A percentile compares a stretch with the other conserved stretches of the same genome.
Conservation (phyloP, 768 basidiomycete genomes). For the Boletellus emodensis region DNA sequence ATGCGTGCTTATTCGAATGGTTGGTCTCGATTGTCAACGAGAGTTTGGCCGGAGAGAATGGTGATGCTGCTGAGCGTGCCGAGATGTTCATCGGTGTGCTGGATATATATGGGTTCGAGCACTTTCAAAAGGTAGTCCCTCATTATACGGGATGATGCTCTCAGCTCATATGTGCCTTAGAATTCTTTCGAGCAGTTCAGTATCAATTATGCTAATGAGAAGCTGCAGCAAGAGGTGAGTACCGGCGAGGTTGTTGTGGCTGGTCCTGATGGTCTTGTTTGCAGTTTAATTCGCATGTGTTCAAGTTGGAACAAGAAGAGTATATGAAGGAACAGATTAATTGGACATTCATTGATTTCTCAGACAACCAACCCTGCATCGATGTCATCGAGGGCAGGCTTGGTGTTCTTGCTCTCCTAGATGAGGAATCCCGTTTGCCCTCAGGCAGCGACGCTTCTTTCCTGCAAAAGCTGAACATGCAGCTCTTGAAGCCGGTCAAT, state of each 20-base stretch:
- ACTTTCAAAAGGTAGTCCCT: slow-evolving; percentile 80
- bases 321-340: slow-evolving; percentile 98
- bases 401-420: slow-evolving; percentile 89
- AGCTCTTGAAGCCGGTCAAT: slow-evolving; percentile 81
- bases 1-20: slow-evolving; percentile 99
- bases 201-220: slow-evolving; percentile 99
- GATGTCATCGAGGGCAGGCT: slow-evolving; percentile 97
- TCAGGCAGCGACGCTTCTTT: slow-evolving; percentile 90
- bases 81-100: slow-evolving; percentile 99
- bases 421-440: slow-evolving; percentile 97
- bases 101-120: slow-evolving; percentile 97
- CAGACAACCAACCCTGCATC: slow-evolving; percentile 98
- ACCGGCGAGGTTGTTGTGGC: not conserved
- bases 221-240: slow-evolving; percentile 91
- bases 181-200: slow-evolving; percentile 98
- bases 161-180: slow-evolving; percentile 33
- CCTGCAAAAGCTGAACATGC: slow-evolving; percentile 84
- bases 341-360: slow-evolving; percentile 99
- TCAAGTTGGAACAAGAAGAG: slow-evolving; percentile 99
- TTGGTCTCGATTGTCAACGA: slow-evolving; percentile 96
- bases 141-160: not conserved
- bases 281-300: slow-evolving; percentile 98
- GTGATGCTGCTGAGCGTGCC: slow-evolving; percentile 82
- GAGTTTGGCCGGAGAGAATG: slow-evolving; percentile 91
- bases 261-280: slow-evolving; percentile 12